phyloP scores from a whole-genome alignment of 2,329 filamentous ascomycete species.

The Hawksworthiomyces lignivorus region DNA sequence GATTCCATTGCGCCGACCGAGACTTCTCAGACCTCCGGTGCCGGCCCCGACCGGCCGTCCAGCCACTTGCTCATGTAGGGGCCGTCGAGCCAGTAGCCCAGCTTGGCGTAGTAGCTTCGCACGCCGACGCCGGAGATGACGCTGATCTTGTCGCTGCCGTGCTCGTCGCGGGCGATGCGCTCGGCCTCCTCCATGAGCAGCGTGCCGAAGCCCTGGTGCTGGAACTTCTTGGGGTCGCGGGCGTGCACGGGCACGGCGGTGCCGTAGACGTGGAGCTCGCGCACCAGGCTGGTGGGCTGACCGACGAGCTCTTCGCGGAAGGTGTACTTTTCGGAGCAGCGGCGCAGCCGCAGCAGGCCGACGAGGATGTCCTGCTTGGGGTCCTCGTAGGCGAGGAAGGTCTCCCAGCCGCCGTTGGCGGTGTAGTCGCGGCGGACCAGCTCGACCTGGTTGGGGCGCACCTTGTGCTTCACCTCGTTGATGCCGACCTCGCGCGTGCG shows the following conservation, averaged over 20 bases:
- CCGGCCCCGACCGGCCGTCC: slow-evolving; percentile 35
- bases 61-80: slow-evolving; percentile 71
- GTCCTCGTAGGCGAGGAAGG: slow-evolving; percentile 95
- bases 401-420: slow-evolving; percentile 97
- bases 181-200: slow-evolving; percentile 97
- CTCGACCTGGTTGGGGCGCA: slow-evolving; percentile 91
- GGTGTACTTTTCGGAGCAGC: slow-evolving; percentile 86
- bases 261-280: slow-evolving; percentile 94
- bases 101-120: slow-evolving; percentile 84
- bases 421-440: slow-evolving; percentile 88
- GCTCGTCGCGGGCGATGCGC: slow-evolving; percentile 87
- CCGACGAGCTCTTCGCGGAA: slow-evolving; percentile 80
- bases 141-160: slow-evolving; percentile 87
- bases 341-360: slow-evolving; percentile 76
- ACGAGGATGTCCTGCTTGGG: slow-evolving; percentile 98
- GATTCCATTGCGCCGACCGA: too few species aligned
- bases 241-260: slow-evolving; percentile 96
- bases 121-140: slow-evolving; percentile 98
- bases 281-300: slow-evolving; percentile 84
- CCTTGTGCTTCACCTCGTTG: slow-evolving; percentile 99
- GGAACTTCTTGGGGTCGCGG: slow-evolving; percentile 90
- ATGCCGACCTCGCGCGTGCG: slow-evolving; percentile 94
- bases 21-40: too few species aligned
- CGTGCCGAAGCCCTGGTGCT: slow-evolving; percentile 96
- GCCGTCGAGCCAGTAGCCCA: slow-evolving; percentile 91